Base-by-base conservation (phyloP, 2,329 filamentous ascomycete species). In the Fusarium concolor region DNA sequence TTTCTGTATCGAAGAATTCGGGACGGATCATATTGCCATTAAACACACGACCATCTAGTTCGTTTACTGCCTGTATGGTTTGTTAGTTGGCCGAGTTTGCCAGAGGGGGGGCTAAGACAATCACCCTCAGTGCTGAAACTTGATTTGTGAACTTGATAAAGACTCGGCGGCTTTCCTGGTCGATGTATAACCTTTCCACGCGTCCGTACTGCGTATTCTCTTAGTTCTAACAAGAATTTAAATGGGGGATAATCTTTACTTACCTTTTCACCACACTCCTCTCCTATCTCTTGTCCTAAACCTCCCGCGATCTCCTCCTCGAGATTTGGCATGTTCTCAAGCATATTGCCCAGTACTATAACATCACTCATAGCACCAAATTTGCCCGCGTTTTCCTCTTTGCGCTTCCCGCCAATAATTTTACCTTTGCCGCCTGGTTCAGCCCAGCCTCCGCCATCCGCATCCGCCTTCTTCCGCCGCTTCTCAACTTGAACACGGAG, bases 131-230 rank as follows among this genome's bases (percentile, higher is more conserved):
- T 15, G 94, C 96, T 44, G 92, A 96, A 54, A 98, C 83, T 73
- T 90, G 88, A 70, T 91, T 92, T 3, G 92, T 95, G 76, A 98
- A 99, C 77, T 96, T 93, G 78, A 99, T 93, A 78, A 97, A 98
- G 6, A 99, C 96, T 53, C 89, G 87, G 14, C 83, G 80, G 47
- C 83, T 83, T 68, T 85, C 81, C 43, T 88, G 83, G 74, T 92
- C 88, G 59, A 97, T 90, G 74, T 90, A 90, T 18, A 97, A 84
- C 70, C 93, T 85, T 78, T 96, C 92, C 7, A 97, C 91, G 43
- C 89, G 87, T 17, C 94, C 94, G 76, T 97, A 97, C 89, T 93
- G 50, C 12, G 42, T 35, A 17, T 10, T 15, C 26, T 38, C 55
- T 75, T 54, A 75, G 70, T 45, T 37, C 28, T 17, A 17, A 29